Evolutionary conservation across 2,329 filamentous ascomycete species (phyloP), one percentile per base, ranked within the genome.

Genomic region (Apiospora sp.): DNA sequence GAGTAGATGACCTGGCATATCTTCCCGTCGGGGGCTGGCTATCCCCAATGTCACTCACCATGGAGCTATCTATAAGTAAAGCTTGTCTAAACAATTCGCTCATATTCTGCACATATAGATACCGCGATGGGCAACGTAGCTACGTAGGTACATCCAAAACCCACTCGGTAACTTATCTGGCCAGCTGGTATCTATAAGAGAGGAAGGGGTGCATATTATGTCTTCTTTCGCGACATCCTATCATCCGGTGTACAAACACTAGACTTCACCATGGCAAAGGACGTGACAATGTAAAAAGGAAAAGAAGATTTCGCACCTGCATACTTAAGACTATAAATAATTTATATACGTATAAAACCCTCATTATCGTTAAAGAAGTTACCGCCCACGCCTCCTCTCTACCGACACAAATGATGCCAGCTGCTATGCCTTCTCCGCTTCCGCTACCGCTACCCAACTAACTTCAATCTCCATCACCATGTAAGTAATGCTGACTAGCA

Each of bases 401-500:
- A 34, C 58, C 34, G 58, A 16, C 58, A 41, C 22, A 64, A 64
- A n/a, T 24, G 30, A 41, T 64, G 58, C 58, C 58, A 41, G 58
- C 34, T 64, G 30, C 58, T 41, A 41, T 41, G 34, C 19, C 41
- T 22, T 41, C 58, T 19, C 34, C 58, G 34, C 16, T 30, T 58
- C 58, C 58, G 34, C 37, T 41, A 10, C 37, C 58, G 27, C 27
- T 41, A 64, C 34, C 58, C 30, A 64, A 64, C 30, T 41, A 64
- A 64, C 30, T 41, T 41, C 58, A 64, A 64, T 41, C 58, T 64
- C 58, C 58, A 41, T 61, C 58, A n/a, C 58, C 58, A 64, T 64
- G 34, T 64, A 64, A 64, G 58, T 64, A 64, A 41, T 64, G 58
- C 58, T 64, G 58, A 64, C 58, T 64, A 64, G 58, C 58, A 64